Evolutionary conservation across 2,329 filamentous ascomycete genomes (phyloP), one percentile per base, ranked within the genome.

Genomic region (Exophiala sp.): DNA sequence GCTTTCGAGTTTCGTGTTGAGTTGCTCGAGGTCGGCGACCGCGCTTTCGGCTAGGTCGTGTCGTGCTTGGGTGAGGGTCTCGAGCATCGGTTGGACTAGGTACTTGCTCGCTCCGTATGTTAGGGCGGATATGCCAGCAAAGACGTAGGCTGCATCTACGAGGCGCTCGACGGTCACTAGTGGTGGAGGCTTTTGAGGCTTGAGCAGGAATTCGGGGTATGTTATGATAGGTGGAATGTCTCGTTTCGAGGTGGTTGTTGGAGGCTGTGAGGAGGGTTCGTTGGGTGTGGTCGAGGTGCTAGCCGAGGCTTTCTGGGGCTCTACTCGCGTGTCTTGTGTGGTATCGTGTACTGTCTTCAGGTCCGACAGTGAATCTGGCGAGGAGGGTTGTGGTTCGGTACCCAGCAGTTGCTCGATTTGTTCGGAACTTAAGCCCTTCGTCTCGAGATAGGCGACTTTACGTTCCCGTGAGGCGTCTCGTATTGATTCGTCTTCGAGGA

Each of bases 401-500:
- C 69, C 75, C 58, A 96, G 72, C 6, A 95, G 75, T 46, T 75
- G 74, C 61, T 88, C 75, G 57, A 95, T 89, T 57, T 92, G 84
- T 32, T 79, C 76, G 3, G 80, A 73, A 3, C 72, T 73, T 6
- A 96, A 74, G 3, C 89, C 89, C 69, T 96, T 96, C 47, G 82
- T 82, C 65, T 85, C 79, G 1, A 96, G 74, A 63, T 96, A 96
- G 6, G 81, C 80, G 16, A 81, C 75, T 73, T 95, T 95, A 70
- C 84, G 85, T 52, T 89, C 86, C 41, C 78, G 77, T 0, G 86
- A 77, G 33, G 86, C 83, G 69, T 86, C 75, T 54, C 80, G 83
- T 53, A 96, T 88, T 16, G 79, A 77, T 6, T 88, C 83, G 56
- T 95, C 86, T 47, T 88, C 76, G 3, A 96, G 79, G 66, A 96